Evolutionary conservation across 2,329 filamentous ascomycete genomes (phyloP), one percentile per base, ranked within the genome.

Genomic region (Pseudogymnoascus sp.): DNA sequence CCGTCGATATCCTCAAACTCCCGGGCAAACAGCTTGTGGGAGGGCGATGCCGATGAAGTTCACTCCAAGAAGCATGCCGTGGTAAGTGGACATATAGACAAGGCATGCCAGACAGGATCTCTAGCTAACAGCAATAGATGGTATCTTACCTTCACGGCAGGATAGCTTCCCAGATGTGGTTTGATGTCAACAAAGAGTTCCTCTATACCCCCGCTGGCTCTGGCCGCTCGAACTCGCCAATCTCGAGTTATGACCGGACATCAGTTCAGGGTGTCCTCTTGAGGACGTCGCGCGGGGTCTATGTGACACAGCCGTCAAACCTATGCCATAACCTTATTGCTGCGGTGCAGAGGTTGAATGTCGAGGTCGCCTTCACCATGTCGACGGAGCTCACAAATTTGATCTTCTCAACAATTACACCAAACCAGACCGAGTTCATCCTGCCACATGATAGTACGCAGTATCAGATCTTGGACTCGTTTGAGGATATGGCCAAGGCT

Each of bases 311-410:
- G 47, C 79, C 79, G 0, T 70, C 75, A 23, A 68, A 70, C 4
- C 64, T 78, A 10, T 71, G 76, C 60, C 71, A 72, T 14, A 66
- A 73, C 8, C 72, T 81, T 7, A 67, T 78, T 10, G 74, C 69
- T 3, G 77, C 79, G 6, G 75, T 79, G 5, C 74, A 76, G 61
- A 75, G 74, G 61, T 73, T 81, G 63, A 79, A 80, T 65, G 73
- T 78, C 18, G 72, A 74, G 14, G 77, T 80, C 35, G 78, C 78
- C 12, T 74, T 81, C 64, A 81, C 80, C 8, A 79, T 82, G 77
- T 76, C 75, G 8, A 77, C 78, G 1, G 75, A 79, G 53, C 78
- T 79, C 63, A 78, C 78, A 28, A 73, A 76, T 18, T 76, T 76
- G 14, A 77, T 81, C 37, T 73, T 80, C 64, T 70, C 73, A n/a